phyloP scores from a whole-genome alignment of 2,329 filamentous ascomycete species.

The Harringtonia lauricola region DNA sequence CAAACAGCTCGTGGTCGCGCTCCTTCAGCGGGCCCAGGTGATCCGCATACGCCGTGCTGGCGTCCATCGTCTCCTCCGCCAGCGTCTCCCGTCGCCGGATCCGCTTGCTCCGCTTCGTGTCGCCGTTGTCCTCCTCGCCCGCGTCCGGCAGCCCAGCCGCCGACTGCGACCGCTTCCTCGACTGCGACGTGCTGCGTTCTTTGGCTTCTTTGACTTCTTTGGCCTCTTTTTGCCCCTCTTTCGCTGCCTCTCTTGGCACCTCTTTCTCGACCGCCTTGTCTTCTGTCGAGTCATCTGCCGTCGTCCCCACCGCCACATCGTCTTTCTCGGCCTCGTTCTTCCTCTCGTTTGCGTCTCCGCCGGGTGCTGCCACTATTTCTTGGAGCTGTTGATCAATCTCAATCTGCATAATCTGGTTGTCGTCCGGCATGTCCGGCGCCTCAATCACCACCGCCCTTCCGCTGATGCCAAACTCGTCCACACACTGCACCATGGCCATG shows the following conservation, averaged over 20 bases:
- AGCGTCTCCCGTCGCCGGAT: conserved; percentile 50
- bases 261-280: neutral
- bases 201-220: conserved; percentile 4
- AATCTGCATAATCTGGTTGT: conserved; percentile 26
- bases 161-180: conserved; percentile 49
- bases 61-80: conserved; percentile 40
- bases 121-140: conserved; percentile 42
- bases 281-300: neutral
- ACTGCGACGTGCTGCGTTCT: conserved; percentile 24
- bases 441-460: conserved; percentile 24
- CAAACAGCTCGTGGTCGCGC: conserved; percentile 43
- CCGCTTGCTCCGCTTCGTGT: conserved; percentile 54
- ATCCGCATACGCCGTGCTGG: conserved; percentile 38
- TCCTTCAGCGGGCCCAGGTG: conserved; percentile 47
- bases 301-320: neutral
- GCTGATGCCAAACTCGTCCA: conserved; percentile 21
- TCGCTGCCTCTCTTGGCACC: neutral
- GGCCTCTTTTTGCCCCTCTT: neutral
- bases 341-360: too few species aligned
- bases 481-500: conserved; percentile 25
- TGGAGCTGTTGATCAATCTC: conserved; percentile 24
- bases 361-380: neutral
- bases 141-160: conserved; percentile 45
- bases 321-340: neutral
- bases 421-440: conserved; percentile 23